Conservation (phyloP, 305 asterid genomes). For the Fraxinus platypoda region DNA sequence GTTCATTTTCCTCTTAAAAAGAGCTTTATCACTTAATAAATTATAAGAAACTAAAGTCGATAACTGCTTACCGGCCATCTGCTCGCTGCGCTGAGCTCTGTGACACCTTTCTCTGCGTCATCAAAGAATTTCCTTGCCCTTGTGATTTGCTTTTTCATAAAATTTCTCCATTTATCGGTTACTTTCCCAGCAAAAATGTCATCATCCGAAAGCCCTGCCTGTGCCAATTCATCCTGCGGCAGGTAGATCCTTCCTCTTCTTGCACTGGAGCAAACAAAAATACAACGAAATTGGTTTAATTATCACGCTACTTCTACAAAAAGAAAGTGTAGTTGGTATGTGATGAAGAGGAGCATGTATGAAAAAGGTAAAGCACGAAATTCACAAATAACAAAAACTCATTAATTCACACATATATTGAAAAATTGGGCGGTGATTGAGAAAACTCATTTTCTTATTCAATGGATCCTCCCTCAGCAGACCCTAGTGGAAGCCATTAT, state of each 20-base stretch:
- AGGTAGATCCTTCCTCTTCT: conserved; percentile 86
- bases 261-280: conserved; percentile 48
- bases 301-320: not conserved
- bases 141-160: conserved; percentile 86
- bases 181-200: conserved; percentile 84
- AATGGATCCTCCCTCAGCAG: not conserved
- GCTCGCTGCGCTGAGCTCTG: conserved; percentile 87
- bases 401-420: not conserved
- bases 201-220: conserved; percentile 80
- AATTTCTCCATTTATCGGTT: conserved; percentile 83
- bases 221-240: conserved; percentile 92
- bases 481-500: not conserved
- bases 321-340: not conserved
- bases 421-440: not conserved
- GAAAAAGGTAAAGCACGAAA: not conserved
- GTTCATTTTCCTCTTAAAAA: not conserved
- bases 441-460: not conserved
- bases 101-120: conserved; percentile 78
- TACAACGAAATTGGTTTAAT: not conserved
- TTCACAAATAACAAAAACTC: not conserved
- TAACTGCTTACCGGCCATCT: conserved; percentile 89
- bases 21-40: not conserved
- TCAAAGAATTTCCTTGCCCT: conserved; percentile 88
- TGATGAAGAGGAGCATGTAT: not conserved
- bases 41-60: not conserved